Conservation (phyloP, 1,284 basidiomycete species). For the Sphagnurus paluster region DNA sequence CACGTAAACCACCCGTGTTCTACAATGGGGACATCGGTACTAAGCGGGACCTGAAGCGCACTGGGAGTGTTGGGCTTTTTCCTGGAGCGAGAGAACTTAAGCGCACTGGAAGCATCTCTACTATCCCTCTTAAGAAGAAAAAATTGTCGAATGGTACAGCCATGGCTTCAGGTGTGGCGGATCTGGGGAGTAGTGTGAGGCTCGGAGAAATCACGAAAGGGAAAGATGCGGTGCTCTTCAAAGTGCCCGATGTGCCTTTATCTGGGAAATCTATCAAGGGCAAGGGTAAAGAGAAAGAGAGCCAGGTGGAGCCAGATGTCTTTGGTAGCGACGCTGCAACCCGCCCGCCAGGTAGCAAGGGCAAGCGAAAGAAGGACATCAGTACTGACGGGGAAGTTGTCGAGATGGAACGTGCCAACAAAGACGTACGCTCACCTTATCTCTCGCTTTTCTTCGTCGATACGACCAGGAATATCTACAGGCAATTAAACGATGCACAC, state of each 20-base stretch:
- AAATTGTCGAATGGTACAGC: slow-evolving; percentile 27
- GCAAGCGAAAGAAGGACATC: slow-evolving; percentile 11
- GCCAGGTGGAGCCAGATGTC: slow-evolving; percentile 45
- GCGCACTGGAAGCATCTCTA: slow-evolving; percentile 29
- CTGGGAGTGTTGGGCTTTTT: too few relatives aligned
- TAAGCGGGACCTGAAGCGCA: slow-evolving; percentile 2
- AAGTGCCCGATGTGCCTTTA: slow-evolving; percentile 47
- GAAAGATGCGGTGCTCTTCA: slow-evolving; percentile 36
- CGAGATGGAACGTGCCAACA: slow-evolving; percentile 41
- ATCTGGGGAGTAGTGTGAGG: slow-evolving; percentile 36
- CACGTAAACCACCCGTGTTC: slow-evolving; percentile 56
- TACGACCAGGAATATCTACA: slow-evolving; percentile 14
- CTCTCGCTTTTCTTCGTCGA: neutral
- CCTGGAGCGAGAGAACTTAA: slow-evolving; percentile 29
- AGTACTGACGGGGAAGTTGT: slow-evolving; percentile 6
- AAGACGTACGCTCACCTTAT: slow-evolving; percentile 32
- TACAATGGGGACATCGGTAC: slow-evolving; percentile 23
- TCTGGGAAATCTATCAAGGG: slow-evolving; percentile 26
- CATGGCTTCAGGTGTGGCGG: slow-evolving; percentile 24
- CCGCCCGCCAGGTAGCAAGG: slow-evolving; percentile 7
- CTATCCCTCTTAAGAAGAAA: slow-evolving; percentile 30
- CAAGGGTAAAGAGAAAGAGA: slow-evolving; percentile 33
- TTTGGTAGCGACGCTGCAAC: slow-evolving; percentile 35
- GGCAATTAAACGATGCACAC: slow-evolving; percentile 33
- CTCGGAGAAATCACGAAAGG: slow-evolving; percentile 26